Percentiles rank a stretch among this genome's conserved stretches.
Evolutionary conservation across 306 rosid genomes (phyloP).

Genomic region (Glycine soja): DNA sequence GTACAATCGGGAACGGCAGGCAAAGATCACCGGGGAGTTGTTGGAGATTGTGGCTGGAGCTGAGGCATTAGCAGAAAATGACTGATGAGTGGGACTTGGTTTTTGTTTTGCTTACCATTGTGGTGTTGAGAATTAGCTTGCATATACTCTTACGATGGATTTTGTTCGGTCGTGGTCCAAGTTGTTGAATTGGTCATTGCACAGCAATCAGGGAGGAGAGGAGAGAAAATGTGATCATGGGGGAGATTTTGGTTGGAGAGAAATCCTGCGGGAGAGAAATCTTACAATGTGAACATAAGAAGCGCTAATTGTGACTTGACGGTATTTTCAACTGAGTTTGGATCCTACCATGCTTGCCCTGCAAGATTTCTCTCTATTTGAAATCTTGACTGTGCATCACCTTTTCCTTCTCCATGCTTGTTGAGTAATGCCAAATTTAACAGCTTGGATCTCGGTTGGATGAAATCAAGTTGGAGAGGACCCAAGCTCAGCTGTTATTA

Average conservation of each 20-base stretch:
- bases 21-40: slow-evolving; percentile 77
- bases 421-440: slow-evolving; percentile 13
- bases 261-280: background rate
- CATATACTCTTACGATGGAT: background rate
- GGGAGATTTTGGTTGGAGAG: background rate
- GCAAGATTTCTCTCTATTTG: background rate
- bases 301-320: background rate
- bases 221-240: too few relatives aligned
- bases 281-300: background rate
- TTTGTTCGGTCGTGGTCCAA: background rate
- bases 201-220: too few relatives aligned
- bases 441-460: background rate
- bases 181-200: background rate
- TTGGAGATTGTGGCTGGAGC: slow-evolving; percentile 90
- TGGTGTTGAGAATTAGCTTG: background rate
- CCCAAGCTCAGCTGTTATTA: background rate
- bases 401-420: background rate
- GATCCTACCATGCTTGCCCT: background rate
- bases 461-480: slow-evolving; percentile 4
- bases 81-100: slow-evolving; percentile 42
- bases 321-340: background rate
- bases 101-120: background rate
- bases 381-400: background rate
- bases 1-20: slow-evolving; percentile 75
- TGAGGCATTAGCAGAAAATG: slow-evolving; percentile 62